Evolutionary conservation across 257 asterid species (phyloP), one percentile per base, ranked within the genome.

Genomic region (Salvia miltiorrhiza): DNA sequence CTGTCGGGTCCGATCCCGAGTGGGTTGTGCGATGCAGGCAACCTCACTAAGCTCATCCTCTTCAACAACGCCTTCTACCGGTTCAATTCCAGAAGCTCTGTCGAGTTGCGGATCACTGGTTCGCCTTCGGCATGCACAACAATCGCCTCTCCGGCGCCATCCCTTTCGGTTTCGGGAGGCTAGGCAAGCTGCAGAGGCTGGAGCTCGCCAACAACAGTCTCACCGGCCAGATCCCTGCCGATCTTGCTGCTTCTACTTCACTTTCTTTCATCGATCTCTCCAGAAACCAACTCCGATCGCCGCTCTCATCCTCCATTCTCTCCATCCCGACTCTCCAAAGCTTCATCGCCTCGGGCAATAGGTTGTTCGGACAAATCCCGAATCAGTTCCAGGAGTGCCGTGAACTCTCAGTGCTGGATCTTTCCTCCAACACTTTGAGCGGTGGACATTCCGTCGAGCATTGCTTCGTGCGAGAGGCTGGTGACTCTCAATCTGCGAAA

Each of bases 151-250:
- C 84, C 0, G 86, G 93, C 9, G 24, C 81, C 11, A 69, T 86
- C 21, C 90, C 93, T 0, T 9, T 56, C 1, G 85, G 86, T 9
- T 76, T 84, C 10, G 85, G 93, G 44, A 76, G 55, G 17, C 76
- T 84, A 9, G 57, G 45, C 10, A 71, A 64, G 3, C 79, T 86
- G 41, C 72, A 70, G 10, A 63, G 80, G 58, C 80, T 82, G 26
- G 87, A 84, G 55, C 65, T 84, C 39, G 80, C 84, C 1, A 67
- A 70, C 17, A 86, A 86, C 73, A 60, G 33, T 61, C 68, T 86
- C 17, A 64, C 80, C 0, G 92, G 92, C 24, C 80, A 76, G 72
- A 83, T 86, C 37, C 87, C 92, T 5, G n/a, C 24, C 30, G 87
- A 83, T 39, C 77, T 85, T 45, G 69, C 85, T 40, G 16, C 67